Percentiles rank a stretch among this genome's conserved stretches.
These are phyloP conservation scores for Irpex lacteus DNA, from an alignment of 1,284 basidiomycete species.

Conservation along the genomic window DNA sequence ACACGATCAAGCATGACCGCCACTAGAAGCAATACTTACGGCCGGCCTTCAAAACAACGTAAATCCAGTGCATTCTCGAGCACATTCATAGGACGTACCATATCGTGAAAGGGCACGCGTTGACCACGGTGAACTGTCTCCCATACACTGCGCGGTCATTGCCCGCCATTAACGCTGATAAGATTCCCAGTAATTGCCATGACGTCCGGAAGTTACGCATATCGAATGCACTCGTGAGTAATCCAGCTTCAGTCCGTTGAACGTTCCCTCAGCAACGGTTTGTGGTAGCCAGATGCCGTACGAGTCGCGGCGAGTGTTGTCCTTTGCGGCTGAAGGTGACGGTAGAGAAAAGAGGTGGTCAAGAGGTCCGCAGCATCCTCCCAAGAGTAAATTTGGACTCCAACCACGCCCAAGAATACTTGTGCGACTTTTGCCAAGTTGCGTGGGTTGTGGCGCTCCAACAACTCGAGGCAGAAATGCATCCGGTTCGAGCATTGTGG, in stretches of 20 bases:
- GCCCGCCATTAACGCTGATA: not conserved
- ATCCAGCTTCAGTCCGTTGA: not conserved
- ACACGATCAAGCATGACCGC: not conserved
- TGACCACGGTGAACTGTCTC: constrained; percentile 28
- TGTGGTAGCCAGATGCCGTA: not conserved
- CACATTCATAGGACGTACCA: constrained; percentile 23
- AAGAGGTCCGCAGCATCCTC: not conserved
- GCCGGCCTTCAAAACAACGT: constrained; percentile 23
- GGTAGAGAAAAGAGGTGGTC: not conserved
- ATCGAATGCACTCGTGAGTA: not conserved
- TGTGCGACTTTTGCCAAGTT: not conserved
- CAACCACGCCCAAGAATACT: not conserved
- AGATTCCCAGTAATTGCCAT: not conserved
- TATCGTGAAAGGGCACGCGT: constrained; percentile 33
- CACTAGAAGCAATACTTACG: constrained; percentile 18
- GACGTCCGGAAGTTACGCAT: not conserved
- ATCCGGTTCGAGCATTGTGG: not conserved
- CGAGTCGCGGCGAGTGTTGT: not conserved
- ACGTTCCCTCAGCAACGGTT: too few species aligned
- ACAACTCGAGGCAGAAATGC: not conserved
- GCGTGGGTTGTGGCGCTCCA: not conserved
- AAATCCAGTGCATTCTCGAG: not conserved
- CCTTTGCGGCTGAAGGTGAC: not conserved
- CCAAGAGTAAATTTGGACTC: not conserved
- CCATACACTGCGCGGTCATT: not conserved